Conservation (phyloP, 495 filamentous ascomycete species). For the Hypoxylon trugodes region DNA sequence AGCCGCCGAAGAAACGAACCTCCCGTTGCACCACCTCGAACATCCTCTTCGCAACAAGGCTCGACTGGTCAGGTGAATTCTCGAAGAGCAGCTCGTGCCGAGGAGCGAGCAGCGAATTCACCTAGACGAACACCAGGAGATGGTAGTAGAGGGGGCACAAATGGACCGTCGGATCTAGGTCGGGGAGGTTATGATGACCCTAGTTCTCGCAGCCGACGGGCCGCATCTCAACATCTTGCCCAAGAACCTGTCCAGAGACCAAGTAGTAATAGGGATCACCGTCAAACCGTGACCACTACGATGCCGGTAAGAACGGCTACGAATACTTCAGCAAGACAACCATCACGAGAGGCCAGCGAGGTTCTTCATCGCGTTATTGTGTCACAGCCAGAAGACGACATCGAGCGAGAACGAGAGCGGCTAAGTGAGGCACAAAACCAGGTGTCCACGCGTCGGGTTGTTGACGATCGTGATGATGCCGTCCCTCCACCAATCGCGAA, state of each 20-base stretch:
- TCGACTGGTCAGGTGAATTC: slow-evolving; percentile 49
- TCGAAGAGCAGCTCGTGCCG: slow-evolving; percentile 51
- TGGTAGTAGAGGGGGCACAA: slow-evolving; percentile 46
- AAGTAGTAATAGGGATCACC: slow-evolving; percentile 58
- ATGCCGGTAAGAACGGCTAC: slow-evolving; percentile 53
- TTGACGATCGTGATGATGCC: slow-evolving; percentile 56
- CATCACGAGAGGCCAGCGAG: slow-evolving; percentile 70
- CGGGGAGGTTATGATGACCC: slow-evolving; percentile 47
- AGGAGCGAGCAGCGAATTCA: slow-evolving; percentile 53
- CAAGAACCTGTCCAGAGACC: slow-evolving; percentile 55
- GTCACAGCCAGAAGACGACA: slow-evolving; percentile 80
- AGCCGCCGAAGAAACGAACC: slow-evolving; percentile 52
- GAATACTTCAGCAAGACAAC: slow-evolving; percentile 51
- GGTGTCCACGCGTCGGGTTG: slow-evolving; percentile 38
- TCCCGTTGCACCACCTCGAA: slow-evolving; percentile 67
- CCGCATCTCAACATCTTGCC: slow-evolving; percentile 49
- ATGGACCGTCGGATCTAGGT: slow-evolving; percentile 43
- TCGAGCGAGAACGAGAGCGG: slow-evolving; percentile 78
- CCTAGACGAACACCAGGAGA: slow-evolving; percentile 50
- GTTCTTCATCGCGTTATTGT: slow-evolving; percentile 81
- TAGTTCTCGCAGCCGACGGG: slow-evolving; percentile 60
- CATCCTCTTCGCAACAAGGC: slow-evolving; percentile 61
- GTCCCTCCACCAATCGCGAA: slow-evolving; percentile 65
- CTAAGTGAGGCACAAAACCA: slow-evolving; percentile 68
- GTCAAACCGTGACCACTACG: slow-evolving; percentile 51